phyloP scores from a whole-genome alignment of 352 stramenopile genomes.

The Globisporangium middletonii region DNA sequence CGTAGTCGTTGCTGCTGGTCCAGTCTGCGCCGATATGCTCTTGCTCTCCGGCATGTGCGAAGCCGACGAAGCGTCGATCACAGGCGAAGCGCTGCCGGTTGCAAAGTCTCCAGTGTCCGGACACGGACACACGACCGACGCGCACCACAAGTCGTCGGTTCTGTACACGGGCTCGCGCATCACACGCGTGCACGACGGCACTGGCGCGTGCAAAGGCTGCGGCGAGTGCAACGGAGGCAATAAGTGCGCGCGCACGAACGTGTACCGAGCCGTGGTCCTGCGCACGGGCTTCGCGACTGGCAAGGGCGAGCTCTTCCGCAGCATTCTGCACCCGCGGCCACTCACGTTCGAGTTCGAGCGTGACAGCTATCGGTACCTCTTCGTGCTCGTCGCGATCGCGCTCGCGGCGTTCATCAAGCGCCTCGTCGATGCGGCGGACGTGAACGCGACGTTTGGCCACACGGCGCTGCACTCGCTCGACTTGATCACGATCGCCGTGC shows the following conservation, averaged over 20 bases:
- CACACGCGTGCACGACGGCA: constrained; percentile 9
- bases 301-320: constrained; percentile 59
- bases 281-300: constrained; percentile 52
- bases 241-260: neutral
- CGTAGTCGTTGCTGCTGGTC: constrained; percentile 48
- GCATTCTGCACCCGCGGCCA: constrained; percentile 46
- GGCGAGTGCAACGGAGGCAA: neutral
- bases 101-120: constrained; percentile 37
- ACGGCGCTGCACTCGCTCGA: constrained; percentile 31
- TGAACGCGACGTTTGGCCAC: constrained; percentile 12
- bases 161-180: constrained; percentile 45
- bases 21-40: constrained; percentile 54
- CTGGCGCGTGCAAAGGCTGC: no score
- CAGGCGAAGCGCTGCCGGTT: constrained; percentile 65
- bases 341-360: constrained; percentile 60
- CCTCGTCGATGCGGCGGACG: constrained; percentile 22
- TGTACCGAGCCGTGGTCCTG: constrained; percentile 44
- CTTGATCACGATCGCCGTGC: constrained; percentile 55
- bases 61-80: constrained; percentile 65
- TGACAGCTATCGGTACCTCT: constrained; percentile 58
- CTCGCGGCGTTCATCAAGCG: constrained; percentile 24
- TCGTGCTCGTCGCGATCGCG: constrained; percentile 19
- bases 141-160: constrained; percentile 36
- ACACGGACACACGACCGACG: constrained; percentile 18
- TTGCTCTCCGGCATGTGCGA: constrained; percentile 55